Base-by-base conservation (phyloP, 768 basidiomycete species). In the Tubosaeta brunneosetosa region DNA sequence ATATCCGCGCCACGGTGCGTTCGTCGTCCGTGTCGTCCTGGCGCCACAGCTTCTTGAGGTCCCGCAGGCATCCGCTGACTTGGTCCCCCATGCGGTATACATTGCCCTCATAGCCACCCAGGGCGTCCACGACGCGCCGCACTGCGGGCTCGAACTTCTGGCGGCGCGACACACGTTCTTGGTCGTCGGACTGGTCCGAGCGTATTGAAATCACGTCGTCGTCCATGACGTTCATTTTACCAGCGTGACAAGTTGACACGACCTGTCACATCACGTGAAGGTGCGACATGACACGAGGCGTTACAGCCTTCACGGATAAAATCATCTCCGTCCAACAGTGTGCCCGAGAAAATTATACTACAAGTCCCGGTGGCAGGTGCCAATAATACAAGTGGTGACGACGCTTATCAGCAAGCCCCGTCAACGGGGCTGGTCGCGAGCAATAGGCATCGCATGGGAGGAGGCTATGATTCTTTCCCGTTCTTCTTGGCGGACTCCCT, bases 11-110 rank as follows among this genome's bases (percentile, higher is more conserved):
- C 1, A 97, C 88, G 1, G 94, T 97, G 16, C 97, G 83, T 66
- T 94, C 94, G 66, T 98, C 95, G 69, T 99, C 97, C 0, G 86
- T 86, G 63, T 98, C 97, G 69, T 99, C 97, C 68, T 91, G 88
- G 47, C 94, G 74, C 97, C 95, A 98, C 45, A 95, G 79, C 60
- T 85, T 90, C 73, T 98, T 98, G 55, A 99, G 76, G 67, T 98
- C 97, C 61, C 91, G 90, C 60, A 99, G 68, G 69, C 93, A 95
- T 2, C 88, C 88, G 53, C 74, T 73, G n/a, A 78, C 83, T 55
- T 90, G 83, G 73, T 93, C 91, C 40, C 91, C 91, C 63, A 91
- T 80, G 40, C 84, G 75, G 69, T 93, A 93, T 5, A 64, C 68
- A 19, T 76, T 79, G 6, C 67, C 77, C 69, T 92, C 88, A 58